Percentiles rank a stretch among this genome's conserved stretches.
phyloP scores from a whole-genome alignment of 148 eudicot species.

The Rhododendron vialii region DNA sequence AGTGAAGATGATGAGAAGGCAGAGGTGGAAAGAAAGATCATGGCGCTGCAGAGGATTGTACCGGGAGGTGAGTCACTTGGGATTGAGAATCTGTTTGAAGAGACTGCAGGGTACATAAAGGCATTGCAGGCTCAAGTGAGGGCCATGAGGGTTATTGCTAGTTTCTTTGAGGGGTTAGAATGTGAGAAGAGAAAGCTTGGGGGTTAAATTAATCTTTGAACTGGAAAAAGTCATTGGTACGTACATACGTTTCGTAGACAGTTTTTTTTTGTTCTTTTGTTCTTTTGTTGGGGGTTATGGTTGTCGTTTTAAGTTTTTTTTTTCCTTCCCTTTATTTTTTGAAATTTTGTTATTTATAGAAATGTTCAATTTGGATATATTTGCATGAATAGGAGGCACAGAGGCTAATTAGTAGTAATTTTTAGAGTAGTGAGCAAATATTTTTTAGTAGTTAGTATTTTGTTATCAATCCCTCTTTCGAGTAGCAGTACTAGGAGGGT shows the following conservation, averaged over 20 bases:
- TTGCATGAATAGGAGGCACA: neutral
- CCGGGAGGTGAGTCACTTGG: conserved; percentile 28
- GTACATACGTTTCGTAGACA: neutral
- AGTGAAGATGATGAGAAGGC: conserved; percentile 9
- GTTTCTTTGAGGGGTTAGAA: conserved; percentile 16
- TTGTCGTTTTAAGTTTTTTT: neutral
- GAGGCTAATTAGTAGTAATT: neutral
- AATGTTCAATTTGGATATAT: neutral
- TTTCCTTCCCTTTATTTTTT: neutral
- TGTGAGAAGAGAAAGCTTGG: conserved; percentile 18
- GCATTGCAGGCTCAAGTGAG: conserved; percentile 22
- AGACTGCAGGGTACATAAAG: conserved; percentile 24
- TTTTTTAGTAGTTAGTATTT: no score
- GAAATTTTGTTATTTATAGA: neutral
- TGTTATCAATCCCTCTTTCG: no score
- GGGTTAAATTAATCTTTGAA: conserved; percentile 1
- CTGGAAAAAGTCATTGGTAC: neutral
- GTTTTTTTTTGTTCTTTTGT: neutral
- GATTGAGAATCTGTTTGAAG: conserved; percentile 22
- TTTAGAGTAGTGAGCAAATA: neutral
- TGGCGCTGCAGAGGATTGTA: conserved; percentile 18
- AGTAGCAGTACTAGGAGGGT: no score
- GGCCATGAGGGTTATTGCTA: conserved; percentile 18
- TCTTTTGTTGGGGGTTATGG: neutral
- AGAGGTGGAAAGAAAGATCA: conserved; percentile 23